Conservation (phyloP, 2,329 filamentous ascomycete species). For the Myriosclerotinia curreyana region DNA sequence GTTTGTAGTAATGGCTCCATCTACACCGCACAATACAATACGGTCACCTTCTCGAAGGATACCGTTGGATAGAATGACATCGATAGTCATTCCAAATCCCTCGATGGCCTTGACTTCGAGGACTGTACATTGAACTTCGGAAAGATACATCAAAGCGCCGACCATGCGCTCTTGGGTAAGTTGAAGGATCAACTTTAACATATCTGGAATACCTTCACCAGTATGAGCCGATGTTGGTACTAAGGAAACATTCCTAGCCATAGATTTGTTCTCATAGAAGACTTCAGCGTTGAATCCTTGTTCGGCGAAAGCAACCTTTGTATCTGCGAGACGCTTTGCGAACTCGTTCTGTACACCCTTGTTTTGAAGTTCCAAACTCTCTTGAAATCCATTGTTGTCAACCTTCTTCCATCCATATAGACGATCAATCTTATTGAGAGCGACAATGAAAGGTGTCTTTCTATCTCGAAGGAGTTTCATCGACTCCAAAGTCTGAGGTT, state of each 20-base stretch:
- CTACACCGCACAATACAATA: constrained; percentile 93
- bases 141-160: constrained; percentile 94
- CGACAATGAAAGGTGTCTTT: constrained; percentile 97
- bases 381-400: constrained; percentile 96
- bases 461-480: constrained; percentile 90
- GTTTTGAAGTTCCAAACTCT: constrained; percentile 84
- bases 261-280: constrained; percentile 96
- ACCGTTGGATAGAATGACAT: constrained; percentile 95
- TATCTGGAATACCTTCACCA: constrained; percentile 98
- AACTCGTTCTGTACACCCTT: constrained; percentile 95
- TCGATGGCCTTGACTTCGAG: constrained; percentile 99
- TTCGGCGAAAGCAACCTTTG: constrained; percentile 90
- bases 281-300: constrained; percentile 98
- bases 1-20: constrained; percentile 91
- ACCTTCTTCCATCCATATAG: constrained; percentile 99
- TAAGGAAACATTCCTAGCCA: constrained; percentile 91
- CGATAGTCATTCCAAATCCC: constrained; percentile 97
- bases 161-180: constrained; percentile 98
- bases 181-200: constrained; percentile 91
- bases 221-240: constrained; percentile 97
- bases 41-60: constrained; percentile 90
- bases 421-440: constrained; percentile 99
- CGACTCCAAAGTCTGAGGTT: constrained; percentile 94
- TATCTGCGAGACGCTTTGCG: constrained; percentile 81
- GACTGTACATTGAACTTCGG: constrained; percentile 95